phyloP scores from a whole-genome alignment of 495 filamentous ascomycete species.

The Aspergillus nidulans region DNA sequence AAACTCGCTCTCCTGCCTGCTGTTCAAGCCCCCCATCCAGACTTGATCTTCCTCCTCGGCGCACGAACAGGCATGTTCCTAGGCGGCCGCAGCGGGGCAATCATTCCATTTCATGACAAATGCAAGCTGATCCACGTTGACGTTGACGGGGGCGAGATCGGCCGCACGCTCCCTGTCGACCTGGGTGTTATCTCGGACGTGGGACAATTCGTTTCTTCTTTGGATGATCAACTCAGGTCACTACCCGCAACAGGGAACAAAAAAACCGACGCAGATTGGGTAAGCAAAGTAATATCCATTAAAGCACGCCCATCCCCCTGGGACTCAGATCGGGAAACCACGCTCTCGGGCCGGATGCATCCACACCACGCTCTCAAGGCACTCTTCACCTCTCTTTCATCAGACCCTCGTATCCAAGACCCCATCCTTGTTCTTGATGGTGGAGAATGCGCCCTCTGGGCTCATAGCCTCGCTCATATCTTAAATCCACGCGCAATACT shows the following conservation, averaged over 20 bases:
- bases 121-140: constrained; percentile 27
- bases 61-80: constrained; percentile 29
- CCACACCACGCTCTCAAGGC: constrained; percentile 25
- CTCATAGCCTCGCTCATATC: constrained; percentile 9
- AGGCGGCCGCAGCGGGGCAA: constrained; percentile 19
- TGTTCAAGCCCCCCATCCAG: constrained; percentile 7
- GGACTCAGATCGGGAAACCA: constrained; percentile 15
- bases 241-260: background rate
- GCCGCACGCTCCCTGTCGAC: constrained; percentile 20
- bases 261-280: constrained; percentile 16
- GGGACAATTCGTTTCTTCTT: constrained; percentile 14
- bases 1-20: constrained; percentile 15
- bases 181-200: constrained; percentile 24
- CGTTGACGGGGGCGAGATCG: constrained; percentile 23
- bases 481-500: constrained; percentile 17
- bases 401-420: background rate
- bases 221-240: constrained; percentile 9
- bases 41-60: constrained; percentile 24
- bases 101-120: constrained; percentile 20
- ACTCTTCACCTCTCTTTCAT: constrained; percentile 19
- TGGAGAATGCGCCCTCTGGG: constrained; percentile 23
- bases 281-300: constrained; percentile 12
- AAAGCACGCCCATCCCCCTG: constrained; percentile 13
- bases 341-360: constrained; percentile 17
- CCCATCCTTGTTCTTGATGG: constrained; percentile 27